Evolutionary conservation across 192 early-diverging fungal genomes (phyloP), one percentile per base, ranked within the genome.

Genomic region (Coemansia sp.): DNA sequence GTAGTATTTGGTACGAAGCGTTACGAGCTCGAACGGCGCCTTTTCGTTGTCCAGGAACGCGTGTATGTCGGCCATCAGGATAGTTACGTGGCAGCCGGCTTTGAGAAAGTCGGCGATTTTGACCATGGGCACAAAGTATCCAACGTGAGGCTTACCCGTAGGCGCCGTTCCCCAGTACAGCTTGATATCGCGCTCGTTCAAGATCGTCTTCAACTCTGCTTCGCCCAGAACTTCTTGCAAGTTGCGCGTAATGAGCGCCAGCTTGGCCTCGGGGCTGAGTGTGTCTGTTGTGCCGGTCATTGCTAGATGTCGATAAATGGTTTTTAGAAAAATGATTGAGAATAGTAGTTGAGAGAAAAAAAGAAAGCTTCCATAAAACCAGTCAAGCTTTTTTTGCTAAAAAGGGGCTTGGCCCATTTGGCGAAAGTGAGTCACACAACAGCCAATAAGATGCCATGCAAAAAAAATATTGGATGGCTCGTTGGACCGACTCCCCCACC

Each of bases 31-130:
- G 82, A 95, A 87, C 16, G 95, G 93, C 40, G 97, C 93, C 84
- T 99, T 98, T 86, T 95, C 88, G 86, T 98, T 99, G 82, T 99
- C 97, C 69, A 99, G 89, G 77, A 95, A 98, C 40, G 93, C 97
- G 74, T 99, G 97, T 44, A 99, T 89, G 78, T 99, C 94, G 29
- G 97, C 97, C 62, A 99, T 81, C 24, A 99, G 85, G 53, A 99
- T 76, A 5, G 87, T 97, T 59, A 94, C 94, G 64, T 96, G 87
- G 72, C 91, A 93, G 10, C 92, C 95, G 52, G 97, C 97, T 61
- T 86, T 68, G 59, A 99, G 85, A 70, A 95, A 96, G 77, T 99
- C 97, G 8, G 97, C 97, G 78, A 99, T 89, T 85, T 99, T 99
- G 61, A 92, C 84, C 92, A 99, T 94, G 8, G 97, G 86, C 16